Conservation (phyloP, 352 stramenopile species). For the Globisporangium paddicum region DNA sequence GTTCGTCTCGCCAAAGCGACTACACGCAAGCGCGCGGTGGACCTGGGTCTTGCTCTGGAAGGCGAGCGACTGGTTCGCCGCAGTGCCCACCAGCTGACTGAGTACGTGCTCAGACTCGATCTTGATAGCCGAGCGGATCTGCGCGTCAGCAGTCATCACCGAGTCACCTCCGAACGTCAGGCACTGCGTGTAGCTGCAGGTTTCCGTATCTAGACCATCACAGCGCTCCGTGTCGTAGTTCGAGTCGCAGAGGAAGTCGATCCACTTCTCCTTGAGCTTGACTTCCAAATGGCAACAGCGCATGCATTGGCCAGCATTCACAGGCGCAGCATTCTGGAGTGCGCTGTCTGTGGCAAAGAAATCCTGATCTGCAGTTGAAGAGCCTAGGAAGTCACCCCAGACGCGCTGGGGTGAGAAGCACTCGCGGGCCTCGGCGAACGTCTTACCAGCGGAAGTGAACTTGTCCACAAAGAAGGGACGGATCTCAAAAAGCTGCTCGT, state of each 20-base stretch:
- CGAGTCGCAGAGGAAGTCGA: slow-evolving; percentile 19
- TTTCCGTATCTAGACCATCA: slow-evolving; percentile 3
- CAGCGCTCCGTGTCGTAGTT: slow-evolving; percentile 21
- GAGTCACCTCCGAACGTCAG: slow-evolving; percentile 7
- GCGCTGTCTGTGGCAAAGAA: neutral
- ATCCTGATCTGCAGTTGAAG: neutral
- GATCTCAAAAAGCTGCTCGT: slow-evolving; percentile 15
- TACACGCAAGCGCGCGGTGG: slow-evolving; percentile 15
- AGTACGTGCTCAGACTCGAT: slow-evolving; percentile 7
- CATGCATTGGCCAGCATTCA: slow-evolving; percentile 8
- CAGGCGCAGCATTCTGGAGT: slow-evolving; percentile 2
- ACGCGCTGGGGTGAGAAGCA: slow-evolving; percentile 10
- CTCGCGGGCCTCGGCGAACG: neutral
- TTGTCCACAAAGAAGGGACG: slow-evolving; percentile 14
- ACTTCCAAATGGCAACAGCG: slow-evolving; percentile 18
- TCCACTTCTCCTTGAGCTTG: slow-evolving; percentile 20
- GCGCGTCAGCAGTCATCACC: neutral
- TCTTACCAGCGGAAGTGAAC: neutral
- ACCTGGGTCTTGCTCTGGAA: slow-evolving; percentile 13
- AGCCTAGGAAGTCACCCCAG: slow-evolving; percentile 9
- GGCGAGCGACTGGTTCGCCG: neutral
- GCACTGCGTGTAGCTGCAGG: slow-evolving; percentile 12
- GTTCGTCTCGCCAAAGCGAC: slow-evolving; percentile 1
- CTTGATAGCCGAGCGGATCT: slow-evolving; percentile 5
- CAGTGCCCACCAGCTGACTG: neutral